Base-by-base conservation (phyloP, 2,329 filamentous ascomycete genomes). In the Cladosporium austrohemisphaericum region DNA sequence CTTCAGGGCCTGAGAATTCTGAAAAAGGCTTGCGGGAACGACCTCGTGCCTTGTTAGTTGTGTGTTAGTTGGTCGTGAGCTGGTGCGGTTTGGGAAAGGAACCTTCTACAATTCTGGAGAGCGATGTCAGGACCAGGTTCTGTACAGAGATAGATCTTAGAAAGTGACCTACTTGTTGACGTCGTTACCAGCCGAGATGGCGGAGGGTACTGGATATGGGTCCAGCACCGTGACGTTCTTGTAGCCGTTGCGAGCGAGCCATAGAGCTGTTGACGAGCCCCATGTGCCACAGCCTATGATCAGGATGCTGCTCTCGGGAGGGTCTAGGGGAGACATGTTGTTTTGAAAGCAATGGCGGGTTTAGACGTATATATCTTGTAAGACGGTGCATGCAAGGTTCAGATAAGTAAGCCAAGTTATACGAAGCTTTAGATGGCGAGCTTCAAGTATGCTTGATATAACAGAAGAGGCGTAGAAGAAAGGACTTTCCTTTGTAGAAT, bases 241-340 rank as follows among this genome's bases (percentile, higher is more conserved):
- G 57, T 76, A 77, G 32, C 75, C 75, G 43, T 70, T 65, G 23
- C 74, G 68, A 20, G 74, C 71, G 5, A 79, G 66, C 55, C 77
- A 71, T 16, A 76, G 65, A n/a, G 76, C 75, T n/a, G 75, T 76
- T 6, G 71, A 74, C 26, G 70, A 71, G 10, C 76, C 76, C 63
- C 76, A 78, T 0, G 75, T 76, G 8, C 76, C 76, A 18, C 68
- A 72, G 7, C 76, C 75, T 41, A 77, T 58, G 29, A 77, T 72
- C 18, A 77, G 59, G 32, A 68, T 61, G 26, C 29, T 49, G 37
- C 19, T 41, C 3, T 28, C 26, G 10, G 37, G 18, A 19, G 46
- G 46, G 22, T 49, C 31, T 7, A 10, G 29, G 7, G 44, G 22
- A 5, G 11, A 11, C 19, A 35, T 32, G 9, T 16, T 25, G 28